Evolutionary conservation across 2,329 filamentous ascomycete genomes (phyloP).

Genomic region (Moelleriella libera): DNA sequence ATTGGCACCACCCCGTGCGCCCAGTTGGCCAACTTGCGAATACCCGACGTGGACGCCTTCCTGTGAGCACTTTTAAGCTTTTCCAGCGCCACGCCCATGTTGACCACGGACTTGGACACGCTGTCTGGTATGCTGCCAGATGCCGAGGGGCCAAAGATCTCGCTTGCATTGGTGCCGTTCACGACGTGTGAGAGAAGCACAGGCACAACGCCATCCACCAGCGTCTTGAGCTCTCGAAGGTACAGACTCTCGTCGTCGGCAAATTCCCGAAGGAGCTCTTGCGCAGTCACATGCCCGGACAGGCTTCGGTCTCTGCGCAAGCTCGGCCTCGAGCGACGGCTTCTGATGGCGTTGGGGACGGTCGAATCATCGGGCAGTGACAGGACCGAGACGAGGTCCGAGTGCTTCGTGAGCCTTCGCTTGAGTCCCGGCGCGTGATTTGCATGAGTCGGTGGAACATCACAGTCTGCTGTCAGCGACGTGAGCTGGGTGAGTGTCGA

Average conservation of each 20-base stretch:
- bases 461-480: conserved; percentile 30
- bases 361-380: conserved; percentile 51
- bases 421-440: conserved; percentile 44
- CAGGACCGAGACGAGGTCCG: conserved; percentile 84
- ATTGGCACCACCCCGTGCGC: conserved; percentile 62
- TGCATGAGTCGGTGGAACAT: conserved; percentile 4
- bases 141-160: conserved; percentile 48
- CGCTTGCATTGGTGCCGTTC: conserved; percentile 49
- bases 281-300: conserved; percentile 52
- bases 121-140: conserved; percentile 38
- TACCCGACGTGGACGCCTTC: conserved; percentile 60
- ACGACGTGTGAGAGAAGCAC: conserved; percentile 79
- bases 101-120: conserved; percentile 75
- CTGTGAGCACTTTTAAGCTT: conserved; percentile 69
- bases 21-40: conserved; percentile 65
- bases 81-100: conserved; percentile 86
- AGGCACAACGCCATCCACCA: conserved; percentile 90
- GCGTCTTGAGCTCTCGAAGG: conserved; percentile 75
- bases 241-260: conserved; percentile 76
- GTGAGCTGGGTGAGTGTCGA: conserved; percentile 40
- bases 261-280: conserved; percentile 69
- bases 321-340: conserved; percentile 64
- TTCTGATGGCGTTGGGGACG: conserved; percentile 46
- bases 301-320: conserved; percentile 59
- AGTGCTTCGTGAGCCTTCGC: conserved; percentile 75